Evolutionary conservation across 805 yeast genomes (phyloP).

Genomic region (Ogataea henricii): DNA sequence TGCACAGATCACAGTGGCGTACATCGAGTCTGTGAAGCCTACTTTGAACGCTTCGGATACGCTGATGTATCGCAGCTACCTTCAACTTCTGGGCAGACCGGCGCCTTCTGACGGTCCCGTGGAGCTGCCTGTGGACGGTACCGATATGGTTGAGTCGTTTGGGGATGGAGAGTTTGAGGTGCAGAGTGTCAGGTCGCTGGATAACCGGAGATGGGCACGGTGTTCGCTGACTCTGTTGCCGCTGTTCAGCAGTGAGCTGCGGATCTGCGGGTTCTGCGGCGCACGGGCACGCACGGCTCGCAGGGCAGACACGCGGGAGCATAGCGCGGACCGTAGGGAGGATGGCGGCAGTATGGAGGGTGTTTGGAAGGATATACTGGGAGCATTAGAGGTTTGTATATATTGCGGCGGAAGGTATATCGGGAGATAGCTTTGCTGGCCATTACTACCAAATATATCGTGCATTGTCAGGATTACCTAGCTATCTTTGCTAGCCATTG

Average conservation of each 20-base stretch:
- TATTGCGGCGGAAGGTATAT: constrained; percentile 25
- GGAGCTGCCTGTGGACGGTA: constrained; percentile 12
- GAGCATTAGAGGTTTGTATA: constrained; percentile 29
- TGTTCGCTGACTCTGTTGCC: constrained; percentile 43
- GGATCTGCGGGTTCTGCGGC: constrained; percentile 38
- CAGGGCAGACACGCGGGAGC: too few species aligned
- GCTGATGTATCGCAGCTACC: constrained; percentile 17
- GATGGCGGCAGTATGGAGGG: constrained; percentile 3
- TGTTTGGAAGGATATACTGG: constrained; percentile 18
- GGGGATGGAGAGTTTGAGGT: constrained; percentile 8
- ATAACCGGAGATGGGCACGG: constrained; percentile 39
- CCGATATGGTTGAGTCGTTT: constrained; percentile 19
- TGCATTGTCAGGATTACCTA: too few species aligned
- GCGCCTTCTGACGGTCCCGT: background rate
- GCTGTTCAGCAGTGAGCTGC: constrained; percentile 35
- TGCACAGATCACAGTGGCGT: constrained; percentile 15
- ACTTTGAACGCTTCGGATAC: constrained; percentile 11
- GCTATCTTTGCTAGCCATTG: too few species aligned
- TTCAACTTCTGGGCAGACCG: constrained; percentile 1
- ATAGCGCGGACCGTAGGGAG: too few species aligned
- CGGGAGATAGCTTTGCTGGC: background rate
- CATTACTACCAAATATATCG: background rate
- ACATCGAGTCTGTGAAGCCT: constrained; percentile 8
- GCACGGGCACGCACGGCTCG: constrained; percentile 25
- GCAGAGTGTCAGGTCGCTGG: constrained; percentile 20